Evolutionary conservation across 306 rosid genomes (phyloP).

Genomic region (Vigna reflexopilosa): DNA sequence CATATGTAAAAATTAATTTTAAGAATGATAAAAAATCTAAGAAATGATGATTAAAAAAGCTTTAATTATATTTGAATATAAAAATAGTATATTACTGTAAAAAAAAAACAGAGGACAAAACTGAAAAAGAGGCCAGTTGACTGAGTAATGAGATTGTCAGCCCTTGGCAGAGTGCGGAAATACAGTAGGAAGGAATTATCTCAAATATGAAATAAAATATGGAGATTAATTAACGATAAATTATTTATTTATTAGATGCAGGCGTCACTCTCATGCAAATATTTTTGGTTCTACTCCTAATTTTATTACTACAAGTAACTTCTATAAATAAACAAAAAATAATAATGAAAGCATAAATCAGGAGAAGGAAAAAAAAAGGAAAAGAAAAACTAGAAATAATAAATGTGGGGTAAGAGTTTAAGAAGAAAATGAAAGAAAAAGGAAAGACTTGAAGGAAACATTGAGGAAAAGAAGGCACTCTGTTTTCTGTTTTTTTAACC

Average conservation of each 20-base stretch:
- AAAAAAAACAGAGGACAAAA: slow-evolving; percentile 32
- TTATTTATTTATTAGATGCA: background rate
- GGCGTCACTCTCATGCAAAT: background rate
- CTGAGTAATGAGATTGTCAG: slow-evolving; percentile 41
- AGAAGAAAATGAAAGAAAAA: background rate
- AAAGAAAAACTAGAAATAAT: background rate
- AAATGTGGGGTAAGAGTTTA: background rate
- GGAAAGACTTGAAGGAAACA: background rate
- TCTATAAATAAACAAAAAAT: background rate
- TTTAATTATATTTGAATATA: background rate
- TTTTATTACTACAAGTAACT: background rate
- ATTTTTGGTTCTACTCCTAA: background rate
- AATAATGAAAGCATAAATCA: background rate
- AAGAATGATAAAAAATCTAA: too few species aligned
- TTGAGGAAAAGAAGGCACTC: background rate
- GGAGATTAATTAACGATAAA: background rate
- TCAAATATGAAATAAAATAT: background rate
- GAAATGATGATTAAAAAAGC: too few species aligned
- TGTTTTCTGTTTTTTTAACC: background rate
- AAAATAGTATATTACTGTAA: background rate
- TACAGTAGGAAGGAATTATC: background rate
- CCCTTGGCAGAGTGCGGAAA: background rate
- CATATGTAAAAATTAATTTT: too few species aligned
- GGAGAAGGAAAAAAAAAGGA: background rate
- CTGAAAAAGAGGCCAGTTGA: slow-evolving; percentile 16